Percentiles rank a stretch among this genome's conserved stretches.
phyloP scores from a whole-genome alignment of 129 eudicot genomes.

The Flaveria sonorensis region DNA sequence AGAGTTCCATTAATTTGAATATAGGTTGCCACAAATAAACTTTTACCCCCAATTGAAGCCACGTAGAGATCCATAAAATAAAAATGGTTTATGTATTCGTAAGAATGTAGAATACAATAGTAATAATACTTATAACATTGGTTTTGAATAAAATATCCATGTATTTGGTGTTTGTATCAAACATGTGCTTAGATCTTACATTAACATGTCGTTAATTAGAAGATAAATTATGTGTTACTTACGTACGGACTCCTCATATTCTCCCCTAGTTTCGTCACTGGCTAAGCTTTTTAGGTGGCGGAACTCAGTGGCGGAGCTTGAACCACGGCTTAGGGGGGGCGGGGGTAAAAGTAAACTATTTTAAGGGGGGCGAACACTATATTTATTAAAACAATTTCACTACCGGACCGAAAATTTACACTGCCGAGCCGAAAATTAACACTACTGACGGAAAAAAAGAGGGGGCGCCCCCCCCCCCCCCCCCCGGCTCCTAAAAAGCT shows the following conservation, averaged over 20 bases:
- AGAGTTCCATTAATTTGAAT: constrained; percentile 33
- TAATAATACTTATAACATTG: not conserved
- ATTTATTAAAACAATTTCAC: too few species aligned
- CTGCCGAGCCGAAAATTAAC: too few species aligned
- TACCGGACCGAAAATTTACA: too few species aligned
- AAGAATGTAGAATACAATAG: constrained; percentile 2
- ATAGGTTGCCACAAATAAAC: constrained; percentile 28
- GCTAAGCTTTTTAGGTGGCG: too few species aligned
- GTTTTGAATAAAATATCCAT: not conserved
- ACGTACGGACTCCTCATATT: too few species aligned
- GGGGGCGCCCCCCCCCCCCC: too few species aligned
- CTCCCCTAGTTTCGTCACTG: not conserved
- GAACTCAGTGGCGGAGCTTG: too few species aligned
- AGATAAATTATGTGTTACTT: not conserved
- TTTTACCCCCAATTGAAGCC: constrained; percentile 43
- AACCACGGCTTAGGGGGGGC: too few species aligned
- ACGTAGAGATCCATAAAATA: constrained; percentile 43
- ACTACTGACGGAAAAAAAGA: too few species aligned
- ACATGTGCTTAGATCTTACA: not conserved
- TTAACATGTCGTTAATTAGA: not conserved
- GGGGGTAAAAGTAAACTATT: too few species aligned
- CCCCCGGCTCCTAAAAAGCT: too few species aligned
- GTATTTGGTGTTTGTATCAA: not conserved
- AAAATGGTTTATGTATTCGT: constrained; percentile 8
- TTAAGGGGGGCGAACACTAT: too few species aligned